A percentile compares a stretch with the other conserved stretches of the same genome.
These are phyloP conservation scores for Hypoxylon cercidicola DNA, from an alignment of 495 filamentous ascomycete genomes.

Conservation along the genomic window DNA sequence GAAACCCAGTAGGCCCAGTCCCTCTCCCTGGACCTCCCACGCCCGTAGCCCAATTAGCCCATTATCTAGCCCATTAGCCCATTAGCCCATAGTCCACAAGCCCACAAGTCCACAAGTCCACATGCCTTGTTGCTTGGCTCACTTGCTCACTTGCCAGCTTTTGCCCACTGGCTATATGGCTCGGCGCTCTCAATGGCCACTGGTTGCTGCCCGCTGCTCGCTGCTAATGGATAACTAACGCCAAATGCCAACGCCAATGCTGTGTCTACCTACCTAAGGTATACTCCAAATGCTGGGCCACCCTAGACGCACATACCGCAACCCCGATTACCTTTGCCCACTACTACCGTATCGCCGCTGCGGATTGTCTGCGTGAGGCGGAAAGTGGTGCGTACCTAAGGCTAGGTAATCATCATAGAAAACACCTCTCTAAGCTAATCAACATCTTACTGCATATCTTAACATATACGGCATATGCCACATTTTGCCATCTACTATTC, in stretches of 20 bases:
- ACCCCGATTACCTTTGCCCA: conserved; percentile 32
- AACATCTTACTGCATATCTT: conserved; percentile 28
- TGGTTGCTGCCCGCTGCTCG: background rate
- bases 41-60: too few species aligned
- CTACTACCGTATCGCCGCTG: conserved; percentile 40
- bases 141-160: background rate
- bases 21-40: background rate
- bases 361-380: conserved; percentile 31
- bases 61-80: too few species aligned
- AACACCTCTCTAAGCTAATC: conserved; percentile 28
- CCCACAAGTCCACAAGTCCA: background rate
- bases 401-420: conserved; percentile 38
- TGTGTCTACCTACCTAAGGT: background rate
- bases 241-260: conserved; percentile 1
- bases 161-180: too few species aligned
- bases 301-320: conserved; percentile 26
- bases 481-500: conserved; percentile 2
- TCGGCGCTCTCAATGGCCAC: conserved; percentile 13
- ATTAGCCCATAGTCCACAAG: too few species aligned
- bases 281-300: background rate
- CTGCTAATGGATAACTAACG: background rate
- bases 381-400: conserved; percentile 15
- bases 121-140: conserved; percentile 2
- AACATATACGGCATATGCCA: conserved; percentile 18
- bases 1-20: background rate